Evolutionary conservation across 495 filamentous ascomycete species (phyloP).

Genomic region (Penicillium samsonianum): DNA sequence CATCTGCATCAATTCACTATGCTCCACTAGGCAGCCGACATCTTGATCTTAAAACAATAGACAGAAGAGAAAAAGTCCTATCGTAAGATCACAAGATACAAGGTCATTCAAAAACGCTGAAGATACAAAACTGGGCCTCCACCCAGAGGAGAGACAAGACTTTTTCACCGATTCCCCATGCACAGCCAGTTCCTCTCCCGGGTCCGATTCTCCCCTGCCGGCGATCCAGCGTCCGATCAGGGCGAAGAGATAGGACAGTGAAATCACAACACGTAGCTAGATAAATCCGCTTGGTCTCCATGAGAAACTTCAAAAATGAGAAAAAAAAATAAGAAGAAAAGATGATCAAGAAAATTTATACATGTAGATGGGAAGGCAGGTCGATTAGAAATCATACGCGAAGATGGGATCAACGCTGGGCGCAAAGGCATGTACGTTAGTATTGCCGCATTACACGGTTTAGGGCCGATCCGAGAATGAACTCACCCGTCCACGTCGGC

Average conservation of each 20-base stretch:
- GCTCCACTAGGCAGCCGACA: slow-evolving; percentile 8
- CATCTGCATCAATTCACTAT: slow-evolving; percentile 8
- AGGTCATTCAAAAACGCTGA: slow-evolving; percentile 14
- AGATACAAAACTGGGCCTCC: slow-evolving; percentile 16
- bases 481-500: slow-evolving; percentile 54
- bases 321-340: slow-evolving; percentile 26
- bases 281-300: slow-evolving; percentile 37
- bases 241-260: slow-evolving; percentile 26
- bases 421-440: slow-evolving; percentile 1
- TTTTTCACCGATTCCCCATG: slow-evolving; percentile 15
- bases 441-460: neutral
- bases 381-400: slow-evolving; percentile 35
- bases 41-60: slow-evolving; percentile 10
- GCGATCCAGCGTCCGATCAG: slow-evolving; percentile 52
- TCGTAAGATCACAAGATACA: slow-evolving; percentile 15
- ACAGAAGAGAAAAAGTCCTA: slow-evolving; percentile 7
- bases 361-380: slow-evolving; percentile 40
- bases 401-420: slow-evolving; percentile 35
- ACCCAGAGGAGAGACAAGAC: slow-evolving; percentile 13
- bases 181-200: slow-evolving; percentile 7
- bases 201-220: slow-evolving; percentile 31
- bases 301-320: slow-evolving; percentile 25
- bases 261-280: slow-evolving; percentile 39
- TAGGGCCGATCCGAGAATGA: slow-evolving; percentile 10
- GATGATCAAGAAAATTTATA: slow-evolving; percentile 36